Percentiles rank a stretch among this genome's conserved stretches.
Conservation (phyloP, 176 grass and related monocot species). For the Saccharum spontaneum region DNA sequence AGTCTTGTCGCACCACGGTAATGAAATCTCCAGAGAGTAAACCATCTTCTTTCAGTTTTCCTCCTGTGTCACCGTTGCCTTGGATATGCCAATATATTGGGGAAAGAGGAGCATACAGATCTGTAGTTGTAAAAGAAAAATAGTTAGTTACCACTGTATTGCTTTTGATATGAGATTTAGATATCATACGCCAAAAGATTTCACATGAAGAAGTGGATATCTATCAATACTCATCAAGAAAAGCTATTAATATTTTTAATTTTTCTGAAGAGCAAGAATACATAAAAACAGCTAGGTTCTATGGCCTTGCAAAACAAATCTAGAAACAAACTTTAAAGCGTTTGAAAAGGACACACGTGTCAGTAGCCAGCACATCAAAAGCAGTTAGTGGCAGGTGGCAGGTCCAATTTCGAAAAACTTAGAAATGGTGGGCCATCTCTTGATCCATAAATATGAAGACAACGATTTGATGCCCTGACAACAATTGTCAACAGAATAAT, state of each 20-base stretch:
- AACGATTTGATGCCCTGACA: background rate
- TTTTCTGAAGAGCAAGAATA: background rate
- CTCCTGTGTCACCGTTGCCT: slow-evolving; percentile 53
- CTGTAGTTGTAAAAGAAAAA: slow-evolving; percentile 34
- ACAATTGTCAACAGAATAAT: slow-evolving; percentile 26
- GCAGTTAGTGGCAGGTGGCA: background rate
- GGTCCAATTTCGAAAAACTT: background rate
- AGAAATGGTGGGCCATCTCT: background rate
- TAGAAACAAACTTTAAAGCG: background rate
- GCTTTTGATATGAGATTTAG: background rate
- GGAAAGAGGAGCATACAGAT: slow-evolving; percentile 70
- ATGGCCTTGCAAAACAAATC: background rate
- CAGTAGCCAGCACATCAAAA: background rate
- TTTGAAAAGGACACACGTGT: background rate
- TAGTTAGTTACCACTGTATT: background rate
- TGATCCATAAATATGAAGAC: slow-evolving; percentile 12
- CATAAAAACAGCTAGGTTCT: background rate
- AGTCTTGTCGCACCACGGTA: slow-evolving; percentile 63
- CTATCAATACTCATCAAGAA: background rate
- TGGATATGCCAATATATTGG: slow-evolving; percentile 86
- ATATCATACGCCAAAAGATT: background rate
- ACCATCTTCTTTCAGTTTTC: slow-evolving; percentile 57
- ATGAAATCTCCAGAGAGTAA: slow-evolving; percentile 59
- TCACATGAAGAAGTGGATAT: background rate
- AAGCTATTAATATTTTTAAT: background rate